Evolutionary conservation across 805 yeast species (phyloP), one percentile per base, ranked within the genome.

Genomic region (Metschnikowia hibisci): DNA sequence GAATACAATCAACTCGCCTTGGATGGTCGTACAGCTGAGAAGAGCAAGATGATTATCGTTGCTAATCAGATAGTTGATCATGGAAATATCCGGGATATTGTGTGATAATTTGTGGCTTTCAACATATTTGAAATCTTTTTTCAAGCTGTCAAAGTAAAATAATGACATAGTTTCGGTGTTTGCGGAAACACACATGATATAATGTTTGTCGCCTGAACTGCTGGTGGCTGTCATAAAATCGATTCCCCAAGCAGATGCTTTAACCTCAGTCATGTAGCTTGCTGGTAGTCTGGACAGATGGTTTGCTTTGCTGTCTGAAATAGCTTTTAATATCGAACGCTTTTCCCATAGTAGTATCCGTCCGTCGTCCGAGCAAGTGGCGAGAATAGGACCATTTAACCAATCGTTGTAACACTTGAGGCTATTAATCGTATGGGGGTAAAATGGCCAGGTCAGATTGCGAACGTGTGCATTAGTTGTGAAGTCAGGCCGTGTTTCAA

Each of bases 211-310:
- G 8, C 56, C 59, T 5, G 35, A 8, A 4, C 33, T 14, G 16
- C 50, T 56, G 5, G 32, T 23, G 22, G 54, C 54, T 2, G 53
- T 36, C n/a, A 59, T 49, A 30, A 74, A 59, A 52, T 80, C 85
- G 14, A 79, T 51, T 0, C 87, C 86, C 89, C 89, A 83, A 2
- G 74, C 78, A 1, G 84, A 78, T 1, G 74, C 60, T 26, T 59
- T 62, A 3, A 74, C 42, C 20, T 51, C 54, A 28, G 61, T 53
- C 7, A 33, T 14, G 20, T 29, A 23, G 15, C 57, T 64, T 2
- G 69, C 56, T 5, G 51, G 46, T 1, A 62, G 43, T 25, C 51
- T 50, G 48, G 39, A 43, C 9, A 26, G 42, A 4, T 42, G 35
- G 4, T 30, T 32, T 23, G 16, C 10, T 27, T 30, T 30, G 13